Evolutionary conservation across 2,329 filamentous ascomycete species (phyloP).

Genomic region (Fusarium multiceps): DNA sequence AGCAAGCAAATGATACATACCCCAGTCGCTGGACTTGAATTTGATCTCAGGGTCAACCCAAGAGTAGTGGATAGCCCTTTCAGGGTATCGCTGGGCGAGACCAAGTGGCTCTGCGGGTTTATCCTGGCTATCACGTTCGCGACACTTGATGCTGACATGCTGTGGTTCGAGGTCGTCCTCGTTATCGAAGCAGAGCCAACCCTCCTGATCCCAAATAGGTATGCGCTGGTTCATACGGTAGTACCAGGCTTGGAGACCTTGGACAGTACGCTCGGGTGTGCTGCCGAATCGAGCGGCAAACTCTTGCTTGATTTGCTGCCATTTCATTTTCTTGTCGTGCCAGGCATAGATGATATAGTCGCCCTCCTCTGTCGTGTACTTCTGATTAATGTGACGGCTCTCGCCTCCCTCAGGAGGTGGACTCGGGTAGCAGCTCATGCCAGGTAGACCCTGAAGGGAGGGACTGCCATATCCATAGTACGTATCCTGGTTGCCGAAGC

Average conservation of each 20-base stretch:
- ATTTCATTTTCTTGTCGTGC: slow-evolving; percentile 58
- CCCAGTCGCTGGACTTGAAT: slow-evolving; percentile 52
- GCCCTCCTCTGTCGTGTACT: slow-evolving; percentile 57
- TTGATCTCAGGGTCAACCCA: slow-evolving; percentile 58
- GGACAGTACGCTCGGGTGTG: slow-evolving; percentile 53
- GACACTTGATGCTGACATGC: slow-evolving; percentile 54
- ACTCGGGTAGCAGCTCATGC: slow-evolving; percentile 50
- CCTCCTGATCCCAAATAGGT: slow-evolving; percentile 55
- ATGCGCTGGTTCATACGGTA: slow-evolving; percentile 58
- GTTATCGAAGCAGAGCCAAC: slow-evolving; percentile 55
- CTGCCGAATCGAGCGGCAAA: slow-evolving; percentile 54
- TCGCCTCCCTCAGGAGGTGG: slow-evolving; percentile 52
- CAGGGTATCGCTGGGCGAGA: slow-evolving; percentile 58
- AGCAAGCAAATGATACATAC: slow-evolving; percentile 49
- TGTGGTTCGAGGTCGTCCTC: slow-evolving; percentile 54
- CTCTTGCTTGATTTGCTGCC: slow-evolving; percentile 55
- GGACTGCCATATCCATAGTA: slow-evolving; percentile 43
- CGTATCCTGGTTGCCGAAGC: slow-evolving; percentile 37
- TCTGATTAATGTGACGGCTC: slow-evolving; percentile 56
- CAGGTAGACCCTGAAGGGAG: slow-evolving; percentile 37
- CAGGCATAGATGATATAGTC: slow-evolving; percentile 59
- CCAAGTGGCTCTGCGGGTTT: slow-evolving; percentile 53
- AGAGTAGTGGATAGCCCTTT: slow-evolving; percentile 58
- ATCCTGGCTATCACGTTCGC: slow-evolving; percentile 53
- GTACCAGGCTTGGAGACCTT: slow-evolving; percentile 58